Conservation (phyloP, 2,329 filamentous ascomycete genomes). For the Fusarium zealandicum region DNA sequence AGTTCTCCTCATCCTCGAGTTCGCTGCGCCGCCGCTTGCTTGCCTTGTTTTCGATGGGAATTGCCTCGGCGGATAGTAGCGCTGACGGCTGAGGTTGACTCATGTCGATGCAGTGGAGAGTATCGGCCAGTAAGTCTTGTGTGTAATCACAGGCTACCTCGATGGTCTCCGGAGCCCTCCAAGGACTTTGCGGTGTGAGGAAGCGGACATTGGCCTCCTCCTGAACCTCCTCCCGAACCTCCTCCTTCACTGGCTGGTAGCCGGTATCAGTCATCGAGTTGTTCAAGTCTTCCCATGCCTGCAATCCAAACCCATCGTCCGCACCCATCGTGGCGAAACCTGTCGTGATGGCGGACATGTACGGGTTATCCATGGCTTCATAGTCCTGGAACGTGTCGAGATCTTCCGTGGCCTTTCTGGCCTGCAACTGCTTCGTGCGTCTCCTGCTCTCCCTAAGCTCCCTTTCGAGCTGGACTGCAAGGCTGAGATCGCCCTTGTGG, state of each 20-base stretch:
- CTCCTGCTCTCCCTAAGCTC: neutral
- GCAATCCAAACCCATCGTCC: too few species aligned
- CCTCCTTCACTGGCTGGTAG: neutral
- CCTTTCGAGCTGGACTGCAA: neutral
- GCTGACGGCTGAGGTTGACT: neutral
- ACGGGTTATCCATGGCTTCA: neutral
- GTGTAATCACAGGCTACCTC: neutral
- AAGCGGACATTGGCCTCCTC: neutral
- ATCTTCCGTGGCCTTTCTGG: neutral
- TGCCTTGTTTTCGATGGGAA: neutral
- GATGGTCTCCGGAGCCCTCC: neutral
- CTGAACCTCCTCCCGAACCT: neutral
- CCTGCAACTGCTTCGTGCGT: neutral
- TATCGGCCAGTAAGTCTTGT: too few species aligned
- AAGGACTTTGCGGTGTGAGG: neutral
- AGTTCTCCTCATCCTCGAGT: neutral
- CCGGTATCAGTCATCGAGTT: neutral
- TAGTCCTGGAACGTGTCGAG: neutral
- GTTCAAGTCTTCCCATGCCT: too few species aligned
- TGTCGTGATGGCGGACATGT: neutral
- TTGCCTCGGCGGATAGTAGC: neutral
- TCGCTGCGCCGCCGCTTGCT: slow-evolving; percentile 6
- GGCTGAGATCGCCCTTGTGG: slow-evolving; percentile 39
- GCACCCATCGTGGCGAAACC: too few species aligned
- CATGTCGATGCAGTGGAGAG: neutral